Evolutionary conservation across 2,329 filamentous ascomycete species (phyloP), one percentile per base, ranked within the genome.

Genomic region (Raffaelea arxii): DNA sequence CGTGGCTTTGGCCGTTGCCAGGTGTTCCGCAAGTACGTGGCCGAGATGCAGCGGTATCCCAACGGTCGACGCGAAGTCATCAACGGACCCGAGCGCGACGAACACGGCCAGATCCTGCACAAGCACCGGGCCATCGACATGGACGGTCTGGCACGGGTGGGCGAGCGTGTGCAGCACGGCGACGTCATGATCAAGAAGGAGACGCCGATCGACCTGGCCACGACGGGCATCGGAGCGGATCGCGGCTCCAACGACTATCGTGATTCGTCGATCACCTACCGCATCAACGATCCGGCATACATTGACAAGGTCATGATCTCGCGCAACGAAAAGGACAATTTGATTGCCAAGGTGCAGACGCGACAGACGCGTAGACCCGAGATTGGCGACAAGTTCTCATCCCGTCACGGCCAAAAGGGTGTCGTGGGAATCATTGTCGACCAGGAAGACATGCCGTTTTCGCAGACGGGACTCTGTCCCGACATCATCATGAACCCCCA

Each of bases 401-500:
- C 92, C 43, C 87, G 92, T 49, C 92, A 98, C 75, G 92, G 92
- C 19, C 92, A 98, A 60, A 98, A 98, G 65, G 92, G 92, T 69
- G 92, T 97, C 19, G 89, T 94, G 2, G 92, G 92, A 47, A 91
- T 97, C 56, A 96, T 98, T 49, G 89, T 91, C 18, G 86, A 95
- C 52, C 91, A 97, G 66, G 89, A 92, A 60, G 92, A 98, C 61
- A 85, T 98, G 80, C 92, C 92, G 0, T 98, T 98, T 68, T 85
- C 85, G 30, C 92, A 98, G 65, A 72, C 76, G 44, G 94, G 92
- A 2, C 79, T 98, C 54, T 84, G 82, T n/a, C 92, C 92, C 0
- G 92, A 98, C 65, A 96, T 98, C 55, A 98, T 98, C 78, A 98
- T 98, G 92, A 98, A 98, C 71, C 92, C 94, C 0, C 92, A 98